These are phyloP conservation scores for Phylloporus sp. DNA, from an alignment of 768 basidiomycete species.

Conservation along the genomic window DNA sequence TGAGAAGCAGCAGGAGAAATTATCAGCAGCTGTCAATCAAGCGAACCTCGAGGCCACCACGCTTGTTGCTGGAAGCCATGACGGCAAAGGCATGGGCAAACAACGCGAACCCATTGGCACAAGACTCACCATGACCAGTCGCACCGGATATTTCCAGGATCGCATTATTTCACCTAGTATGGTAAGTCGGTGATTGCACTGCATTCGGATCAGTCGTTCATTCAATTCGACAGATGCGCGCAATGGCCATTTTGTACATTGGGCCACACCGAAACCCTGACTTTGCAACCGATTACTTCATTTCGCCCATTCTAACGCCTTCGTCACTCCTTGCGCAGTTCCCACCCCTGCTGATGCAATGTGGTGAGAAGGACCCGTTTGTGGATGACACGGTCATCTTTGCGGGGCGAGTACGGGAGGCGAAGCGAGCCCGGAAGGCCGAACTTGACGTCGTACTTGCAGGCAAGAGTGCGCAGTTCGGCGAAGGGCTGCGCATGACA, in stretches of 20 bases:
- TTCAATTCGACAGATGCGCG: slow-evolving; percentile 83
- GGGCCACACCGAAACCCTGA: slow-evolving; percentile 93
- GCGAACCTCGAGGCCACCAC: slow-evolving; percentile 45
- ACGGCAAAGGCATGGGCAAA: slow-evolving; percentile 29
- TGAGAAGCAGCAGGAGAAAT: slow-evolving; percentile 49
- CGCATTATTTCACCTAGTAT: slow-evolving; percentile 92
- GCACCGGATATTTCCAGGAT: slow-evolving; percentile 92
- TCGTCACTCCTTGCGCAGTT: slow-evolving; percentile 82
- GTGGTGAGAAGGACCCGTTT: slow-evolving; percentile 93
- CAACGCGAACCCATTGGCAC: slow-evolving; percentile 72
- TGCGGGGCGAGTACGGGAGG: slow-evolving; percentile 90
- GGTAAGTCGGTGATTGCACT: slow-evolving; percentile 50
- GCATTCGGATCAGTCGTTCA: slow-evolving; percentile 7
- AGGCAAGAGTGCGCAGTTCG: slow-evolving; percentile 60
- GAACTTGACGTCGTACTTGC: slow-evolving; percentile 63
- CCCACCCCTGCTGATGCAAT: slow-evolving; percentile 90
- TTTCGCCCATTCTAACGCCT: slow-evolving; percentile 93
- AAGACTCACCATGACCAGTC: slow-evolving; percentile 90
- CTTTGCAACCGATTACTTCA: slow-evolving; percentile 91
- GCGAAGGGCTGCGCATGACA: slow-evolving; percentile 63
- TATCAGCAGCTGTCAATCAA: slow-evolving; percentile 49
- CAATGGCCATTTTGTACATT: slow-evolving; percentile 97
- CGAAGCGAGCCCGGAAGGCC: slow-evolving; percentile 77
- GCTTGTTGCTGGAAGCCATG: slow-evolving; percentile 32
- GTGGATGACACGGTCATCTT: slow-evolving; percentile 98